phyloP scores from a whole-genome alignment of 768 basidiomycete species.

The Kwoniella shandongensis region DNA sequence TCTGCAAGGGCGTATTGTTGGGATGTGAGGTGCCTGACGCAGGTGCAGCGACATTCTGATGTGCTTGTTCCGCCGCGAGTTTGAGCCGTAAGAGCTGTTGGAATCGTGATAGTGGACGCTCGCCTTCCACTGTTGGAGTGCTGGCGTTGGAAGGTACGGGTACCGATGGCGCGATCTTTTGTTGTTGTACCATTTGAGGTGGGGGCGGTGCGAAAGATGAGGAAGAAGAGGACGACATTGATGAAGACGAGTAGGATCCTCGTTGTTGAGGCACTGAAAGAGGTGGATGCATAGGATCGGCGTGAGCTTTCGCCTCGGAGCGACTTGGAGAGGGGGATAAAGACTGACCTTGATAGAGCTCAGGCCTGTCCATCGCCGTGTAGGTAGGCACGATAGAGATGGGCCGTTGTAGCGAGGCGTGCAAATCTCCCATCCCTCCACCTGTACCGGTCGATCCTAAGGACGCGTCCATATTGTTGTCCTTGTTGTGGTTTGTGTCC shows the following conservation, averaged over 20 bases:
- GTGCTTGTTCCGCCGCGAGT: conserved; percentile 23
- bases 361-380: too few relatives aligned
- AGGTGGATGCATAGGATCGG: not conserved
- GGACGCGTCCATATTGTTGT: not conserved
- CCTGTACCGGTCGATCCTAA: not conserved
- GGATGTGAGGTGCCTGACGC: not conserved
- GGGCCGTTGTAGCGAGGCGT: too few relatives aligned
- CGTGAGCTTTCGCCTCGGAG: too few relatives aligned
- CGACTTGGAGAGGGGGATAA: too few relatives aligned
- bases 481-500: too few relatives aligned
- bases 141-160: too few relatives aligned
- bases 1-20: not conserved
- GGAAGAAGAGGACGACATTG: not conserved
- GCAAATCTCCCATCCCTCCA: not conserved
- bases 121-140: not conserved
- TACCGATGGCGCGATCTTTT: not conserved
- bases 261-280: not conserved
- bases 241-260: not conserved
- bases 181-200: too few relatives aligned
- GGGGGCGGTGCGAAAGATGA: too few relatives aligned
- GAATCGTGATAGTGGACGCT: conserved; percentile 13
- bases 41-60: not conserved
- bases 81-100: conserved; percentile 27
- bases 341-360: not conserved
- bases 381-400: too few relatives aligned